Percentiles rank a stretch among this genome's conserved stretches.
Conservation (phyloP, 2,329 filamentous ascomycete genomes). For the Sporothrix phasma region DNA sequence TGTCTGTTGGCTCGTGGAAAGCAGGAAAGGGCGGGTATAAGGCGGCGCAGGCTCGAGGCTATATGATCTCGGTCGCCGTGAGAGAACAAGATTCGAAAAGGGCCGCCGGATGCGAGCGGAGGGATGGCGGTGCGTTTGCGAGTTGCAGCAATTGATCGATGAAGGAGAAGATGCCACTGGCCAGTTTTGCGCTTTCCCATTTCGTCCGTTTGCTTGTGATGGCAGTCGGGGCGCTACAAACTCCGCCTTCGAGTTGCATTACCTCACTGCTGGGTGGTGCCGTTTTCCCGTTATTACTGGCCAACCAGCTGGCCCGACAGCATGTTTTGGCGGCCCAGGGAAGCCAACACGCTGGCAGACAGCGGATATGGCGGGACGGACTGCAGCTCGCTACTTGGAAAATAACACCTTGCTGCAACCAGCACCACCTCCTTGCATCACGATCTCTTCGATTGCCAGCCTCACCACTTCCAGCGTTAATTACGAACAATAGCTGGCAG, state of each 20-base stretch:
- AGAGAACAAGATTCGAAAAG: neutral
- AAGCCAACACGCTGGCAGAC: neutral
- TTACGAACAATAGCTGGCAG: neutral
- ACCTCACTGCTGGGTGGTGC: neutral
- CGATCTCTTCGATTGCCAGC: neutral
- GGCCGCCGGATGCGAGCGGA: neutral
- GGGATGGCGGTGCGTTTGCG: neutral
- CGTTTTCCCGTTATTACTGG: conserved; percentile 1
- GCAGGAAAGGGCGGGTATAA: too few relatives aligned
- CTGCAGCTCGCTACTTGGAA: conserved; percentile 7
- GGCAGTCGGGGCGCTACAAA: neutral
- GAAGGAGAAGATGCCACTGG: conserved; percentile 5
- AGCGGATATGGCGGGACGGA: conserved; percentile 5
- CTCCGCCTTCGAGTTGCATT: neutral
- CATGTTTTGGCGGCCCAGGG: neutral
- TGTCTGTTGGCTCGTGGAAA: neutral
- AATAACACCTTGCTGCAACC: conserved; percentile 15
- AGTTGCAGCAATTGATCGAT: neutral
- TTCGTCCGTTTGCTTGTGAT: conserved; percentile 15
- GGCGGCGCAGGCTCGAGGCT: too few relatives aligned
- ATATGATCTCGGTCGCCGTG: too few relatives aligned
- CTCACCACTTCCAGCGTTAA: neutral
- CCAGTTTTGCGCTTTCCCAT: conserved; percentile 9
- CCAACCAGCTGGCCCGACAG: neutral
- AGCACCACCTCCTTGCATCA: neutral